Conservation (phyloP, 2,329 filamentous ascomycete genomes). For the Botryotinia calthae region DNA sequence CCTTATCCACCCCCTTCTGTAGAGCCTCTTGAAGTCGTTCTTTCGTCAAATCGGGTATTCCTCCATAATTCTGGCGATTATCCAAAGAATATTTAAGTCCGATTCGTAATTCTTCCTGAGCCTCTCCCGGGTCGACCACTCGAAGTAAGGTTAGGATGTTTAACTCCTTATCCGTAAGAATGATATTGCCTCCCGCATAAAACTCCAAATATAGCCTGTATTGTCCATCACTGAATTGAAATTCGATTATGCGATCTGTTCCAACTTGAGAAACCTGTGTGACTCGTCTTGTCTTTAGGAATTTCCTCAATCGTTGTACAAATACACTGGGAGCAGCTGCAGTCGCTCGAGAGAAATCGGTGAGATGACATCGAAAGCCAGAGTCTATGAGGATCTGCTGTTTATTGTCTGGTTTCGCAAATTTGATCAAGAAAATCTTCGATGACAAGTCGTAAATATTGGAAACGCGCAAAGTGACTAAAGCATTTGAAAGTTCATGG, state of each 20-base stretch:
- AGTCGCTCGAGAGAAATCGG: constrained; percentile 83
- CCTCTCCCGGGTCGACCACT: constrained; percentile 74
- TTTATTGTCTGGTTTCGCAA: constrained; percentile 84
- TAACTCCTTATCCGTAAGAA: constrained; percentile 80
- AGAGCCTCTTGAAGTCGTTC: constrained; percentile 70
- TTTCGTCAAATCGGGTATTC: constrained; percentile 70
- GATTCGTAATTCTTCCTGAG: constrained; percentile 77
- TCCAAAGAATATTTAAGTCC: constrained; percentile 78
- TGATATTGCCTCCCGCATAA: constrained; percentile 92
- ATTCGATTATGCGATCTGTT: constrained; percentile 88
- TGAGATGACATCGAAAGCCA: constrained; percentile 93
- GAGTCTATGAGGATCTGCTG: constrained; percentile 91
- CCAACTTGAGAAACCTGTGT: constrained; percentile 82
- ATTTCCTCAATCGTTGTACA: constrained; percentile 80
- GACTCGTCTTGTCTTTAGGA: constrained; percentile 79
- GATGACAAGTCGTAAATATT: constrained; percentile 97
- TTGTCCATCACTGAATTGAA: constrained; percentile 87
- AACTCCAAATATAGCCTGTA: constrained; percentile 92
- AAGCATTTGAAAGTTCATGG: constrained; percentile 78
- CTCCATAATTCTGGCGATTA: constrained; percentile 78
- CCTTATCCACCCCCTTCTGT: constrained; percentile 60
- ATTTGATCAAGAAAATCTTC: constrained; percentile 93
- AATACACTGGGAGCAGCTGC: constrained; percentile 82
- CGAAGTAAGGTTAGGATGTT: constrained; percentile 80
- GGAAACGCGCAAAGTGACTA: constrained; percentile 76